Evolutionary conservation across 139 green algal genomes (phyloP).

Genomic region (Chlorella sp.): DNA sequence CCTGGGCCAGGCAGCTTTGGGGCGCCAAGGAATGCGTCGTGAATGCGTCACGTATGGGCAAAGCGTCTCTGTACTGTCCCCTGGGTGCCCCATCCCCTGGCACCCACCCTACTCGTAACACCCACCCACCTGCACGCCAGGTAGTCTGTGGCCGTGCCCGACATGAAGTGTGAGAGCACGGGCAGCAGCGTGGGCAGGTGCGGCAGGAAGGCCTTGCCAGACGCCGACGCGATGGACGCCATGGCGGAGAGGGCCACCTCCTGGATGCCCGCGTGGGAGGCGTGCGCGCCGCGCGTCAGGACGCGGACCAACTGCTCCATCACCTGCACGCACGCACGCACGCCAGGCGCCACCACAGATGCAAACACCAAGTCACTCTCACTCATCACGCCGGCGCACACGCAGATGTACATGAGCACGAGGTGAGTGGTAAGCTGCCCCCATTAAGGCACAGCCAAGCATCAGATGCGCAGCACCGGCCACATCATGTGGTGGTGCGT

Average conservation of each 20-base stretch:
- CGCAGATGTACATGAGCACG: no score
- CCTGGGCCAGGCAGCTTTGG: no score
- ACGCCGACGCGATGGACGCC: conserved; percentile 54
- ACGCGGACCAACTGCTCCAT: conserved; percentile 45
- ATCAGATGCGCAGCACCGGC: no score
- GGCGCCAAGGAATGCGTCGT: no score
- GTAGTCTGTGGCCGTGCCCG: conserved; percentile 20
- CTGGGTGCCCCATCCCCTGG: no score
- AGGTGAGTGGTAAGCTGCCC: no score
- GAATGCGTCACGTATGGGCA: no score
- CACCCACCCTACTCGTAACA: no score
- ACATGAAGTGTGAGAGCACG: conserved; percentile 56
- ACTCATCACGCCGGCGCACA: no score
- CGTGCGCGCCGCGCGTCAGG: conserved; percentile 20
- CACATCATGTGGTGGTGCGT: no score
- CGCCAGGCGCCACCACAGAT: background rate
- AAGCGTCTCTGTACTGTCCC: no score
- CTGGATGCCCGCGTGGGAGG: conserved; percentile 22
- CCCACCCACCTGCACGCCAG: conserved; percentile 36
- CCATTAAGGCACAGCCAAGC: no score
- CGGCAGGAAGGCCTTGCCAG: conserved; percentile 33
- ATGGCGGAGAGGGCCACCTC: conserved; percentile 54
- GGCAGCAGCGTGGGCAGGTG: conserved; percentile 3
- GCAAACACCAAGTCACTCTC: background rate
- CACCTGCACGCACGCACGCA: conserved; percentile 25